Conservation (phyloP, 495 filamentous ascomycete genomes). For the Venustampulla echinocandica region DNA sequence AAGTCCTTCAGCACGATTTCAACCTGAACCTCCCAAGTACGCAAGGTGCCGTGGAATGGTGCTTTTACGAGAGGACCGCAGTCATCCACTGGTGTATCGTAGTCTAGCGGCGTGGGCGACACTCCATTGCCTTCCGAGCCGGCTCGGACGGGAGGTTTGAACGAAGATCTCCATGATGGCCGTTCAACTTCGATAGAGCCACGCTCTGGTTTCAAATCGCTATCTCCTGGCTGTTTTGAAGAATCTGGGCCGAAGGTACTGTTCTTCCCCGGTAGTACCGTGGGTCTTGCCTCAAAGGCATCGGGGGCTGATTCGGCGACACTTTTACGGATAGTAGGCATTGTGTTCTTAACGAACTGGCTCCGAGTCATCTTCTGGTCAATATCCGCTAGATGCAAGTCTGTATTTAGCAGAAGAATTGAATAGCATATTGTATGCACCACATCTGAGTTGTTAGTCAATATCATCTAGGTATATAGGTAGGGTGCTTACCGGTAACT, state of each 20-base stretch:
- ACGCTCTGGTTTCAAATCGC: slow-evolving; percentile 24
- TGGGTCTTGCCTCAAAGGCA: slow-evolving; percentile 46
- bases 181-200: slow-evolving; percentile 35
- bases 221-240: slow-evolving; percentile 1
- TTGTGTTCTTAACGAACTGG: slow-evolving; percentile 94
- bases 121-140: slow-evolving; percentile 26
- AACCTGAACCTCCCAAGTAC: slow-evolving; percentile 82
- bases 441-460: slow-evolving; percentile 48
- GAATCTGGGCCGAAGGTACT: slow-evolving; percentile 22
- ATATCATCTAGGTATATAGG: neutral
- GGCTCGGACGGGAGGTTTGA: slow-evolving; percentile 30
- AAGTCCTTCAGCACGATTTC: slow-evolving; percentile 87
- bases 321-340: slow-evolving; percentile 76
- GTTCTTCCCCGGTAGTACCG: slow-evolving; percentile 28
- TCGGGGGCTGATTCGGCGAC: slow-evolving; percentile 62
- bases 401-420: slow-evolving; percentile 88
- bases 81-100: slow-evolving; percentile 27
- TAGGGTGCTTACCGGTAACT: slow-evolving; percentile 52
- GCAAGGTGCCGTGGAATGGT: slow-evolving; percentile 66
- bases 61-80: slow-evolving; percentile 67
- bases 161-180: slow-evolving; percentile 23
- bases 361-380: slow-evolving; percentile 90
- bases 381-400: slow-evolving; percentile 90
- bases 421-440: slow-evolving; percentile 98
- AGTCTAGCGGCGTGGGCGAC: slow-evolving; percentile 19